Base-by-base conservation (phyloP, 495 filamentous ascomycete genomes). In the Penicillium cinerascens region DNA sequence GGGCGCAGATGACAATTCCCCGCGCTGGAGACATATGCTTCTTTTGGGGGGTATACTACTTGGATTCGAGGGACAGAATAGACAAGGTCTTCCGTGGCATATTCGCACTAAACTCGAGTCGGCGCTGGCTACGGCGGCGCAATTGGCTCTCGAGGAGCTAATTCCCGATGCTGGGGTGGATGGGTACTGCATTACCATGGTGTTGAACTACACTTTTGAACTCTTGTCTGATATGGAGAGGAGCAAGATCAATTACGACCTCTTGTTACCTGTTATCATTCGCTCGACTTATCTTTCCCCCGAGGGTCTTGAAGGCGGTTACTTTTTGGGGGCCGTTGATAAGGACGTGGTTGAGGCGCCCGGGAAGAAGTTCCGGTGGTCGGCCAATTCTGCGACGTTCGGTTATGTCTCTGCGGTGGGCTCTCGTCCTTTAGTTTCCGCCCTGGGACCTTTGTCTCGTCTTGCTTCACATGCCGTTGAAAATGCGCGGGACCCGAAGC, bases 11-110 rank as follows among this genome's bases (percentile, higher is more conserved):
- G 87, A 92, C 11, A 79, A 82, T 55, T 91, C 90, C 2, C 87
- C 82, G 42, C 75, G 90, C 68, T 97, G 92, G 93, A 85, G 89
- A 71, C 93, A 97, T 71, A 62, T 91, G 22, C 74, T 96, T 21
- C 77, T 92, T 2, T 79, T 97, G 8, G 83, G 81, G 2, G 93
- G 93, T 11, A 73, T 97, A 11, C 63, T 97, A 58, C 80, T 92
- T 58, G 93, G 91, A 36, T 88, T 91, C 65, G 86, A 91, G 55
- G 77, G 78, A 33, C 80, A 84, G 55, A 81, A 88, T 42, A 73
- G 84, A 54, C 77, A 76, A 52, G 83, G 82, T 4, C 68, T 93
- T 18, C 81, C 84, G 10, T 66, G 72, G 43, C 63, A 73, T 53
- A 78, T 95, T 56, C 78, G 87, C 45, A 76, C 63, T n/a, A 91